A percentile compares a stretch with the other conserved stretches of the same genome.
Conservation (phyloP, 768 basidiomycete genomes). For the Asterophora parasitica region DNA sequence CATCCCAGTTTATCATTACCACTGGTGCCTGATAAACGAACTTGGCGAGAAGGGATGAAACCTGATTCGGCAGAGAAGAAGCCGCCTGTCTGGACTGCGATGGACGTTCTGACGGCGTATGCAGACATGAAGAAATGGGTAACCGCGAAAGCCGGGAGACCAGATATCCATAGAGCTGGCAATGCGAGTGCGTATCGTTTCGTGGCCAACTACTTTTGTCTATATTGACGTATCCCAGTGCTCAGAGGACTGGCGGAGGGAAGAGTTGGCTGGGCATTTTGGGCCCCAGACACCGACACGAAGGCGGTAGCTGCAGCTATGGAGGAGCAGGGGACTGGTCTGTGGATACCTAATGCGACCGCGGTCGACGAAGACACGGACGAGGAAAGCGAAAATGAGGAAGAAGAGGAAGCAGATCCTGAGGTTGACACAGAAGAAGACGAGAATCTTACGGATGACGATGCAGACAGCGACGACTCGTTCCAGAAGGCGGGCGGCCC, state of each 20-base stretch:
- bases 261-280: slow-evolving; percentile 78
- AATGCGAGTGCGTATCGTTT: slow-evolving; percentile 65
- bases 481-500: slow-evolving; percentile 20
- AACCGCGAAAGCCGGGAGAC: slow-evolving; percentile 87
- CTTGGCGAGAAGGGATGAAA: slow-evolving; percentile 60
- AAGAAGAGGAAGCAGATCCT: slow-evolving; percentile 23
- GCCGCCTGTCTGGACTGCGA: slow-evolving; percentile 66
- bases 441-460: slow-evolving; percentile 10
- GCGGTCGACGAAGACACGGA: slow-evolving; percentile 27
- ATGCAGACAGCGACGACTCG: slow-evolving; percentile 13
- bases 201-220: not conserved
- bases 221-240: slow-evolving; percentile 38
- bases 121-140: slow-evolving; percentile 77
- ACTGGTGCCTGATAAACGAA: slow-evolving; percentile 60
- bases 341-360: slow-evolving; percentile 49
- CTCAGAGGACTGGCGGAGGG: slow-evolving; percentile 82
- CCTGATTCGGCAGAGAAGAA: slow-evolving; percentile 18
- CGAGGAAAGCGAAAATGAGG: slow-evolving; percentile 29
- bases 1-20: slow-evolving; percentile 41
- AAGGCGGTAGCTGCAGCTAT: slow-evolving; percentile 20
- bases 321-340: slow-evolving; percentile 37
- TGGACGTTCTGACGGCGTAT: slow-evolving; percentile 76
- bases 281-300: slow-evolving; percentile 53
- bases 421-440: slow-evolving; percentile 21
- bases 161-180: slow-evolving; percentile 86